Conservation (phyloP, 768 basidiomycete species). For the Termitomyces sp. region DNA sequence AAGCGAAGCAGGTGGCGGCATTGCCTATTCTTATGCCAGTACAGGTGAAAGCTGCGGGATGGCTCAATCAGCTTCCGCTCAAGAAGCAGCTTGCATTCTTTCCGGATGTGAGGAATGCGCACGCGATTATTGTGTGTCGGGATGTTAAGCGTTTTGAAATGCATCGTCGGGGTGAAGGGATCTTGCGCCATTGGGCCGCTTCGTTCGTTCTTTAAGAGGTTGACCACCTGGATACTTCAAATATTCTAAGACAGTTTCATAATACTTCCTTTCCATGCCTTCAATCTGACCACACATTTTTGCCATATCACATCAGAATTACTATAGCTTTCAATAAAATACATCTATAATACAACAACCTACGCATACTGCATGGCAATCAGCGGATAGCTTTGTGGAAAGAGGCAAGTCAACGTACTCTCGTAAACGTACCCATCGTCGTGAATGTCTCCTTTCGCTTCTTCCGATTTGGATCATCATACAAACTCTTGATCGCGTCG, state of each 20-base stretch:
- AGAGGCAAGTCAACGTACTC: slow-evolving; percentile 48
- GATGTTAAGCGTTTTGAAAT: slow-evolving; percentile 55
- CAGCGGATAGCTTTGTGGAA: neutral
- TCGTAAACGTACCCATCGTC: slow-evolving; percentile 88
- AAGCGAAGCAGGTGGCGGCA: slow-evolving; percentile 10
- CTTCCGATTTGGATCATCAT: slow-evolving; percentile 48
- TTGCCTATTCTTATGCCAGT: slow-evolving; percentile 47
- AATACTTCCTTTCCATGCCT: neutral
- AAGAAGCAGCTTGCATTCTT: slow-evolving; percentile 71
- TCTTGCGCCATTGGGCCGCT: slow-evolving; percentile 57
- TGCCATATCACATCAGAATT: too few species aligned
- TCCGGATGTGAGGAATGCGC: slow-evolving; percentile 52
- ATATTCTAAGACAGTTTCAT: too few species aligned
- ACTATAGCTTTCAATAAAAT: neutral
- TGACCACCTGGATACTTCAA: neutral
- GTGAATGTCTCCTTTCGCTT: slow-evolving; percentile 82
- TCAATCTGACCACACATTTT: neutral
- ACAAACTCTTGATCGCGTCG: slow-evolving; percentile 80
- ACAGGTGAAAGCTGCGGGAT: slow-evolving; percentile 52
- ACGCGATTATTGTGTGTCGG: slow-evolving; percentile 67
- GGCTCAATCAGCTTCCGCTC: slow-evolving; percentile 66
- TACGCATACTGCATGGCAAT: slow-evolving; percentile 10
- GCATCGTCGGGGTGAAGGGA: slow-evolving; percentile 57
- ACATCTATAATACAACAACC: slow-evolving; percentile 6
- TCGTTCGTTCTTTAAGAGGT: slow-evolving; percentile 1